A percentile compares a stretch with the other conserved stretches of the same genome.
Evolutionary conservation across 768 basidiomycete species (phyloP).

Genomic region (Leucogyrophana mollusca): DNA sequence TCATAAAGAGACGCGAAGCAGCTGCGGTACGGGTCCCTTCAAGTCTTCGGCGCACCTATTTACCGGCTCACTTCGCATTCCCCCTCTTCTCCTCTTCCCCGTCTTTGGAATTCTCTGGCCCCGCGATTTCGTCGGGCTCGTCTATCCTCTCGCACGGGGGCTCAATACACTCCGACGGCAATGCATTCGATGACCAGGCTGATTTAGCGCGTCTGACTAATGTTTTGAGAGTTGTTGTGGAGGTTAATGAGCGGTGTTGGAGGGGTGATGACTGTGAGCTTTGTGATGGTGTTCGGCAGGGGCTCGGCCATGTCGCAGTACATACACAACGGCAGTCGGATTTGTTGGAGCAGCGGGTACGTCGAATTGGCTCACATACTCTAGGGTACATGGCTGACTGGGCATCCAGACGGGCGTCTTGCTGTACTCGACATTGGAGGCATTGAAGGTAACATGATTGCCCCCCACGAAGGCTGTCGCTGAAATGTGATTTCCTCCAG

Average conservation of each 20-base stretch:
- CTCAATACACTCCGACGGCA: slow-evolving; percentile 17
- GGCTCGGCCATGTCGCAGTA: slow-evolving; percentile 63
- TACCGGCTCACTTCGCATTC: slow-evolving; percentile 71
- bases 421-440: slow-evolving; percentile 69
- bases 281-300: slow-evolving; percentile 72
- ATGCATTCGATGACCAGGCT: slow-evolving; percentile 53
- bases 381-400: slow-evolving; percentile 2
- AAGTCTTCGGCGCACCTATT: slow-evolving; percentile 60
- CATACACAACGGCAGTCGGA: slow-evolving; percentile 75
- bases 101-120: slow-evolving; percentile 29
- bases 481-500: slow-evolving; percentile 33
- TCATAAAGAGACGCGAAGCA: slow-evolving; percentile 88
- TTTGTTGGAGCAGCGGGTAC: slow-evolving; percentile 68
- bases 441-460: slow-evolving; percentile 57
- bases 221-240: slow-evolving; percentile 72
- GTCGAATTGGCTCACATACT: too few relatives aligned
- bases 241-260: slow-evolving; percentile 82
- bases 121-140: slow-evolving; percentile 14
- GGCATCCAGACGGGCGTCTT: slow-evolving; percentile 54
- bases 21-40: slow-evolving; percentile 78
- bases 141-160: slow-evolving; percentile 13
- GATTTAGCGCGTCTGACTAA: slow-evolving; percentile 84
- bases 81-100: slow-evolving; percentile 43
- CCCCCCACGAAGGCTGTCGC: slow-evolving; percentile 10
- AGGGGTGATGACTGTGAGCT: slow-evolving; percentile 80